These are phyloP conservation scores for Myxozyma geophila DNA, from an alignment of 805 yeast genomes.

Conservation along the genomic window DNA sequence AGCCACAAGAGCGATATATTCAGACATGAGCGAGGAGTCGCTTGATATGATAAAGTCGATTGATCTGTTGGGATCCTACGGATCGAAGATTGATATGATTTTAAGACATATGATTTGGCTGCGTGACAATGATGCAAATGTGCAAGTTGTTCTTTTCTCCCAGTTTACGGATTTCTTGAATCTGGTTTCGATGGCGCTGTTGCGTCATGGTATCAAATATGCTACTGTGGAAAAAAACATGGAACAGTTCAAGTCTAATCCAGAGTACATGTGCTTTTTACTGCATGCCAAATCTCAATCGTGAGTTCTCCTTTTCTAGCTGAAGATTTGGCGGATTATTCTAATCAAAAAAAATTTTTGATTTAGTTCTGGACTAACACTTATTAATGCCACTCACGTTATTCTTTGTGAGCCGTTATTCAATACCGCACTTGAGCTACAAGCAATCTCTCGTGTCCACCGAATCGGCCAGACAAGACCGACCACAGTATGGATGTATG, in stretches of 20 bases:
- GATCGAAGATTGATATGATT: conserved; percentile 86
- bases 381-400: conserved; percentile 91
- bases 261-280: conserved; percentile 77
- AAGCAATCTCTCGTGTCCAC: conserved; percentile 90
- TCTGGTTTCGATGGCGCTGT: conserved; percentile 68
- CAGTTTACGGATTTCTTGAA: conserved; percentile 82
- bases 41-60: conserved; percentile 48
- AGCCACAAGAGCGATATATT: conserved; percentile 37
- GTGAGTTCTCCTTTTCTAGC: conserved; percentile 39
- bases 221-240: conserved; percentile 55
- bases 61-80: conserved; percentile 59
- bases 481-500: conserved; percentile 92
- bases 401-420: conserved; percentile 91
- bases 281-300: conserved; percentile 86
- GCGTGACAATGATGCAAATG: conserved; percentile 58
- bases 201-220: conserved; percentile 58
- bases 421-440: conserved; percentile 83
- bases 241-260: conserved; percentile 41
- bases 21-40: conserved; percentile 37
- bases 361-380: conserved; percentile 71
- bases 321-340: background rate
- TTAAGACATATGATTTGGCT: conserved; percentile 72
- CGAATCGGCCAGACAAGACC: conserved; percentile 83
- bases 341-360: background rate
- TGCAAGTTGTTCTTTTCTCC: conserved; percentile 85